Evolutionary conservation across 2,329 filamentous ascomycete species (phyloP), one percentile per base, ranked within the genome.

Genomic region (Phialophora macrospora): DNA sequence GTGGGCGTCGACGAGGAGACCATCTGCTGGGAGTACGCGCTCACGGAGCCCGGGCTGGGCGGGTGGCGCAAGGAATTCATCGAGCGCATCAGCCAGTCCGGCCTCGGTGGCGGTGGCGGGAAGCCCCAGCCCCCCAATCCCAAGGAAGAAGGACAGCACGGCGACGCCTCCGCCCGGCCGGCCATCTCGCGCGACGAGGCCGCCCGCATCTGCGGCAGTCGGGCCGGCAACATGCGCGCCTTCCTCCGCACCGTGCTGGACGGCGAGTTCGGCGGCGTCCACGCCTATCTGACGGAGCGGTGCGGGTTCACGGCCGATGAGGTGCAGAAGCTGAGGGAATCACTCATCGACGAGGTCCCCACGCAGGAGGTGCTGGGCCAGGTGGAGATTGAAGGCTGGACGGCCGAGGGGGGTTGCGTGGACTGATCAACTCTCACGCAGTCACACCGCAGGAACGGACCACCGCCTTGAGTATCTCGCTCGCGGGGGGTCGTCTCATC

Each of bases 21-120:
- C 3, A 82, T 91, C n/a, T 88, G 88, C 0, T 76, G 83, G 9
- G 90, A 93, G 75, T 93, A 93, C 74, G 80, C 83, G 17, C 79
- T 91, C 9, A 91, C 88, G 0, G 86, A 90, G 58, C 71, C 80
- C 1, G 89, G 90, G 0, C 77, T 92, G 7, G 79, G 71, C 12
- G 34, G 46, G 4, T 72, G 71, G 72, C 64, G 71, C 20, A 60
- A 64, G 6, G 41, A 70, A 48, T 71, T 73, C 63, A 72, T 73
- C 38, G 61, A 70, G 30, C 63, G 69, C 8, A 72, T 72, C 57
- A 20, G 57, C 5, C 55, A 62, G 57, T 55, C 63, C 26, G 71
- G 71, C 3, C 26, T 69, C 5, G 70, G 67, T 1, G 62, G 66
- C 22, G 67, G 62, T 1, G 67, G 67, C 12, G 61, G 60, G 14